These are phyloP conservation scores for Pulveroboletus sp. DNA, from an alignment of 768 basidiomycete genomes.

Conservation along the genomic window DNA sequence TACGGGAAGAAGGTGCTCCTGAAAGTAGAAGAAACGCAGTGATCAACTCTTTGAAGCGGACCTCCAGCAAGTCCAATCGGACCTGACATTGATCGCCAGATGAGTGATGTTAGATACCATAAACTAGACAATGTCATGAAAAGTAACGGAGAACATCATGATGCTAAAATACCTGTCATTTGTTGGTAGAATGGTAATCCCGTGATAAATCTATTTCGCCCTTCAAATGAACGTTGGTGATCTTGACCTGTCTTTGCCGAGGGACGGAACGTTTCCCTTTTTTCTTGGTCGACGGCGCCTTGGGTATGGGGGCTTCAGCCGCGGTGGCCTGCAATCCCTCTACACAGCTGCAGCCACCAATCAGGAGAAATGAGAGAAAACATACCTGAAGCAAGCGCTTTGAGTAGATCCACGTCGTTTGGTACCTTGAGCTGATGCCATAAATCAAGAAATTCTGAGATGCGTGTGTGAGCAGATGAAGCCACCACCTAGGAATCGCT, in stretches of 20 bases:
- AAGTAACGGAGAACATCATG: background rate
- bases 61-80: background rate
- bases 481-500: slow-evolving; percentile 12
- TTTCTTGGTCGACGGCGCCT: slow-evolving; percentile 67
- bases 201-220: slow-evolving; percentile 82
- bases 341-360: slow-evolving; percentile 22
- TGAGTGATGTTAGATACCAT: background rate
- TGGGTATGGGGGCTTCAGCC: slow-evolving; percentile 54
- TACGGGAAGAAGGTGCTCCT: slow-evolving; percentile 52
- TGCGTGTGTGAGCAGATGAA: slow-evolving; percentile 5
- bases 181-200: slow-evolving; percentile 49
- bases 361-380: background rate
- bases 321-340: slow-evolving; percentile 83
- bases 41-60: background rate
- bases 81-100: background rate
- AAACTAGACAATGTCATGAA: background rate
- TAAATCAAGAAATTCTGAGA: slow-evolving; percentile 77
- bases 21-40: slow-evolving; percentile 32
- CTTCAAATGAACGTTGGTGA: slow-evolving; percentile 87
- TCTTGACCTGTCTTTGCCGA: slow-evolving; percentile 71
- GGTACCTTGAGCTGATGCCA: slow-evolving; percentile 88
- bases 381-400: slow-evolving; percentile 71
- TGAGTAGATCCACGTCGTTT: slow-evolving; percentile 78
- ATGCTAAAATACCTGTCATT: no score
- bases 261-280: slow-evolving; percentile 76